These are phyloP conservation scores for Xerocomellus dryophilus DNA, from an alignment of 768 basidiomycete genomes.

Conservation along the genomic window DNA sequence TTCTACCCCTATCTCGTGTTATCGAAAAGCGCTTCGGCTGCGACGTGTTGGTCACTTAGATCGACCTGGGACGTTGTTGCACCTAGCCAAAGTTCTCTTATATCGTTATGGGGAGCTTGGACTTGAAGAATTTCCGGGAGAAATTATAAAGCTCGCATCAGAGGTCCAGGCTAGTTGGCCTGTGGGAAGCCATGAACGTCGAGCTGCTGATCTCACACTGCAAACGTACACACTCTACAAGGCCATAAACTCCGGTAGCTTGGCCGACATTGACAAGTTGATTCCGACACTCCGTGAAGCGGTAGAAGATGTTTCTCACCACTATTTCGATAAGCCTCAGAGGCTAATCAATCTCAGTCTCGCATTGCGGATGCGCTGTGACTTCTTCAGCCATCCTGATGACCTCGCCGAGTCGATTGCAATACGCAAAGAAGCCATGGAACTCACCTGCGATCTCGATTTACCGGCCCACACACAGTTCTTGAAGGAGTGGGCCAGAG, in stretches of 20 bases:
- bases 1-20: background rate
- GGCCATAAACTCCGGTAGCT: background rate
- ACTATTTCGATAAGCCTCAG: constrained; percentile 4
- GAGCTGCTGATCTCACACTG: background rate
- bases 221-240: background rate
- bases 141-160: background rate
- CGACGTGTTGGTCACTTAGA: constrained; percentile 4
- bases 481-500: too few species aligned
- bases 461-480: too few species aligned
- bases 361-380: too few species aligned
- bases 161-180: background rate
- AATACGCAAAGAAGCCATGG: too few species aligned
- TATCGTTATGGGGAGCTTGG: background rate
- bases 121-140: background rate
- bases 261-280: background rate
- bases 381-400: too few species aligned
- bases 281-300: background rate
- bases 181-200: background rate
- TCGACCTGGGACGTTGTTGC: constrained; percentile 2
- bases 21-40: constrained; percentile 11
- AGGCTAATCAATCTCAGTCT: constrained; percentile 10
- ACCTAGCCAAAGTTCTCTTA: background rate
- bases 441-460: too few species aligned
- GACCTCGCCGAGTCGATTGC: too few species aligned
- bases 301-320: background rate